Percentiles rank a stretch among this genome's conserved stretches.
Evolutionary conservation across 352 stramenopile species (phyloP).

Genomic region (Globisporangium barbulae): DNA sequence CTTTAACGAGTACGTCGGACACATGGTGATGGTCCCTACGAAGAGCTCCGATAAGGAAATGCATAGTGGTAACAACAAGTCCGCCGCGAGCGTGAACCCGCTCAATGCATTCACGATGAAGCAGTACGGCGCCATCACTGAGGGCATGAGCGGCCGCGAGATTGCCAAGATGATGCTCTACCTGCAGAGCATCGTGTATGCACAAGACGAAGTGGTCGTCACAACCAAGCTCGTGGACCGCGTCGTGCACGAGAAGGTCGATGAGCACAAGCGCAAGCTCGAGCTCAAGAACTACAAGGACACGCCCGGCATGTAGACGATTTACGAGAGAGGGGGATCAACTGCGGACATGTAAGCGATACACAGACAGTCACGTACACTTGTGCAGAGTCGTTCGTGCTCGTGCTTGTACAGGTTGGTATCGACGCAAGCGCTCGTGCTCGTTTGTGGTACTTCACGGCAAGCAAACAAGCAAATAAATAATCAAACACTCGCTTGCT

Average conservation of each 20-base stretch:
- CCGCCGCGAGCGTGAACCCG: neutral
- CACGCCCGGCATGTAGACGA: neutral
- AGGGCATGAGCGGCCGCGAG: slow-evolving; percentile 81
- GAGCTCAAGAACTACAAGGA: slow-evolving; percentile 36
- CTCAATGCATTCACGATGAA: slow-evolving; percentile 26
- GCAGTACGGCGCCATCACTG: slow-evolving; percentile 52
- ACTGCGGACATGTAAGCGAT: neutral
- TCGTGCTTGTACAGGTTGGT: too few species aligned
- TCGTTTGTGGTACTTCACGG: too few species aligned
- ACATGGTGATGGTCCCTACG: slow-evolving; percentile 12
- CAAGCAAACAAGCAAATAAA: too few species aligned
- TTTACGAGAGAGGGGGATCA: neutral
- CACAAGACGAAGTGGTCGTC: slow-evolving; percentile 56
- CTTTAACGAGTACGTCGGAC: slow-evolving; percentile 55
- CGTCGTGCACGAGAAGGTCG: slow-evolving; percentile 66
- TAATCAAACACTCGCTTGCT: too few species aligned
- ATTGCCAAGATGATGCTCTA: slow-evolving; percentile 88
- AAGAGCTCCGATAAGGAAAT: neutral
- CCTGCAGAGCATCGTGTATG: slow-evolving; percentile 80
- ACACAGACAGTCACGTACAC: too few species aligned
- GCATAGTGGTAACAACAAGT: neutral
- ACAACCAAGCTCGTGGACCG: slow-evolving; percentile 49
- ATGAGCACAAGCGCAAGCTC: slow-evolving; percentile 71
- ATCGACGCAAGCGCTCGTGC: too few species aligned
- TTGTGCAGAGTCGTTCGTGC: too few species aligned